These are phyloP conservation scores for Ganoderma sinense DNA, from an alignment of 1,284 basidiomycete genomes.

Conservation along the genomic window DNA sequence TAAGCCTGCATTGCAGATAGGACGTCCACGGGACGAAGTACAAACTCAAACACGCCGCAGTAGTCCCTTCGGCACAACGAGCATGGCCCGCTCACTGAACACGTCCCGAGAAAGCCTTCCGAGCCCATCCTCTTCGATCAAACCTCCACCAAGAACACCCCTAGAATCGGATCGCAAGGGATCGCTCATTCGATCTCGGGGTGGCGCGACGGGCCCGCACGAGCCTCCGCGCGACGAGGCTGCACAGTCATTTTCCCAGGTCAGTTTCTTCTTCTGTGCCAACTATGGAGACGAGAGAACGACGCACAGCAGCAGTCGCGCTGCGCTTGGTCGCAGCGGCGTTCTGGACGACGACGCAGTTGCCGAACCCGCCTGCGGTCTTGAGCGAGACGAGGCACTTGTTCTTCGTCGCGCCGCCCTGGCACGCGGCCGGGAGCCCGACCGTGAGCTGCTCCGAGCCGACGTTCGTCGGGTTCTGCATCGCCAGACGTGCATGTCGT, in stretches of 20 bases:
- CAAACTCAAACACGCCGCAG: slow-evolving; percentile 18
- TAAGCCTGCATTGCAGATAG: slow-evolving; percentile 4
- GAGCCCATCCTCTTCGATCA: neutral
- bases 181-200: neutral
- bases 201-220: neutral
- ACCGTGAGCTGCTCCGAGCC: slow-evolving; percentile 51
- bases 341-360: slow-evolving; percentile 53
- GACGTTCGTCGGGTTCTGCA: slow-evolving; percentile 37
- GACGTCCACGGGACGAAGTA: slow-evolving; percentile 10
- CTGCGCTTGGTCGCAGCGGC: neutral
- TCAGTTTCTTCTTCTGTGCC: neutral
- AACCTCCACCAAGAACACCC: too few relatives aligned
- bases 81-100: neutral
- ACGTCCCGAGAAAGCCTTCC: too few relatives aligned
- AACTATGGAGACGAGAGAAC: too few relatives aligned
- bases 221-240: neutral
- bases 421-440: slow-evolving; percentile 54
- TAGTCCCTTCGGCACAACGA: neutral
- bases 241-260: neutral
- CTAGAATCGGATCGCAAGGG: neutral
- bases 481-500: neutral
- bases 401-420: slow-evolving; percentile 51
- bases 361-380: slow-evolving; percentile 55
- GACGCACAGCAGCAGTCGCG: slow-evolving; percentile 1
- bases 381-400: slow-evolving; percentile 57